phyloP scores from a whole-genome alignment of 2,329 filamentous ascomycete species.

The Coniochaeta sp. region DNA sequence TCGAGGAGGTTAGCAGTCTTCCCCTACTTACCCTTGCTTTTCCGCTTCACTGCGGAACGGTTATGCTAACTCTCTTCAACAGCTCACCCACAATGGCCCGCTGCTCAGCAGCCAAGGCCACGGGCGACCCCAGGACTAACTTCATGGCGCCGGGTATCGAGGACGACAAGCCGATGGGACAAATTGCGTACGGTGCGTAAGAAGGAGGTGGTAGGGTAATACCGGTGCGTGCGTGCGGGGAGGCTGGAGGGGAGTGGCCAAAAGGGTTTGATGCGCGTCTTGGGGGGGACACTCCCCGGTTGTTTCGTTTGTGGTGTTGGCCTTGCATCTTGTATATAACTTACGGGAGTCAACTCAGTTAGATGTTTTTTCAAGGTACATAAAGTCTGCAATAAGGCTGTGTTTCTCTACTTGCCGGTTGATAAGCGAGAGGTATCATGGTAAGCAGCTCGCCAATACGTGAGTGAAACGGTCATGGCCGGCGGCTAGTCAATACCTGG shows the following conservation, averaged over 20 bases:
- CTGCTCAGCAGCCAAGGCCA: constrained; percentile 87
- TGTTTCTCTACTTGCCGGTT: too few relatives aligned
- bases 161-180: constrained; percentile 54
- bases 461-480: too few relatives aligned
- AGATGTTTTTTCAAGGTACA: neutral
- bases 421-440: too few relatives aligned
- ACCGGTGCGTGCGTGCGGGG: neutral
- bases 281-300: constrained; percentile 12
- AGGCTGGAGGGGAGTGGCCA: constrained; percentile 15
- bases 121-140: constrained; percentile 70
- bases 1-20: constrained; percentile 70
- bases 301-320: constrained; percentile 20
- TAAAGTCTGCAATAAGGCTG: neutral
- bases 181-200: constrained; percentile 52
- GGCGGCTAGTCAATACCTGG: too few relatives aligned
- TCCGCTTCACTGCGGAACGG: too few relatives aligned
- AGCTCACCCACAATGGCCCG: constrained; percentile 98
- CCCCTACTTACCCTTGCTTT: neutral
- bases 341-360: constrained; percentile 8
- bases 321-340: constrained; percentile 17
- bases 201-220: constrained; percentile 8
- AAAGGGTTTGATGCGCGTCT: constrained; percentile 27
- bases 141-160: constrained; percentile 68
- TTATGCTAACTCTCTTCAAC: constrained; percentile 4
- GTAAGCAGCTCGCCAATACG: too few relatives aligned